A percentile compares a stretch with the other conserved stretches of the same genome.
phyloP scores from a whole-genome alignment of 345 rosid species.

The Hibiscus mutabilis region DNA sequence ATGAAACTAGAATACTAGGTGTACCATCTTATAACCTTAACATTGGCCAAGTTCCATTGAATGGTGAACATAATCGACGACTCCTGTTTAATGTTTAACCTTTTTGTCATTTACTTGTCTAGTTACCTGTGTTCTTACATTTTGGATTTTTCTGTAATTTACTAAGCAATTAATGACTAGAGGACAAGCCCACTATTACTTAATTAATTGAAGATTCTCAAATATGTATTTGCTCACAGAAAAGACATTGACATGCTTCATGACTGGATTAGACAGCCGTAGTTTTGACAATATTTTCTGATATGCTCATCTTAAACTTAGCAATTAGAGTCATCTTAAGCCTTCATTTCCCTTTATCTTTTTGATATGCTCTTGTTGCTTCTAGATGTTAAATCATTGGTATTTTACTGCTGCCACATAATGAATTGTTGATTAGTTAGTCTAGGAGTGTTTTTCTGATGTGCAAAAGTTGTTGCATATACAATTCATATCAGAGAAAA shows the following conservation, averaged over 20 bases:
- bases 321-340: neutral
- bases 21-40: neutral
- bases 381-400: neutral
- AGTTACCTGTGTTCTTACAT: neutral
- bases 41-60: neutral
- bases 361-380: neutral
- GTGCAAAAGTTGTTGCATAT: neutral
- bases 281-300: neutral
- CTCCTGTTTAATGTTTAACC: neutral
- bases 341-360: neutral
- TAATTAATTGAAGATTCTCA: neutral
- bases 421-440: slow-evolving; percentile 3
- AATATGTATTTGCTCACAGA: neutral
- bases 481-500: neutral
- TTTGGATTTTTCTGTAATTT: neutral
- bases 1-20: neutral
- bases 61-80: neutral
- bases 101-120: neutral
- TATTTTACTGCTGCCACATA: neutral
- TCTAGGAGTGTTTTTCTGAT: neutral
- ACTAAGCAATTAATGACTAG: neutral
- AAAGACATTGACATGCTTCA: neutral
- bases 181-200: neutral
- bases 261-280: neutral
- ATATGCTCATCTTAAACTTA: neutral